Evolutionary conservation across 768 basidiomycete species (phyloP), one percentile per base, ranked within the genome.

Genomic region (Russula emetica): DNA sequence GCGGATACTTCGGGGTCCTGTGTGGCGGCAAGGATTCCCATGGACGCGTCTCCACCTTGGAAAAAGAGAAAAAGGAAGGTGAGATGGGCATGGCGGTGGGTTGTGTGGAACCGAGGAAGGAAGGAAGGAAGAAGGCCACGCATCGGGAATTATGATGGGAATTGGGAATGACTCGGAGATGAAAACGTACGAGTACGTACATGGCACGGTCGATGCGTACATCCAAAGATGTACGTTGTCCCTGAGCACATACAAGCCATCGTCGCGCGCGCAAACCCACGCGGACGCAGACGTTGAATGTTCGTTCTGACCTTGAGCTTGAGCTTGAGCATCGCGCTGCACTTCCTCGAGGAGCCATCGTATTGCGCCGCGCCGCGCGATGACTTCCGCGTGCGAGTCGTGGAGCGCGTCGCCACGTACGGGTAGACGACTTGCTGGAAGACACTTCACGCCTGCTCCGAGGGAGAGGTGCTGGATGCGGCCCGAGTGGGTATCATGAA

Each of bases 41-140:
- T 95, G 18, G 94, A 95, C 4, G 92, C 93, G 69, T 95, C 94
- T 11, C 94, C 94, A 71, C 93, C 93, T 95, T 72, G 7, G n/a
- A n/a, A 3, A 24, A 30, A 50, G 49, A 28, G 62, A 44, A 53
- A 61, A 64, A 40, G 18, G 22, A 13, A 50, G 60, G 11, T 7
- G n/a, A 34, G 11, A 45, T 20, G n/a, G n/a, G n/a, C n/a, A n/a
- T n/a, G 2, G 13, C 11, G 49, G 16, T 24, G 44, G 3, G 14
- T 1, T 40, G 5, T 40, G 16, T 11, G 50, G 50, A 30, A 5
- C 28, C 50, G 26, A 51, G 20, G 71, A 38, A 55, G 47, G 26
- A 63, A n/a, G 38, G 52, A 62, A 64, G 34, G 11, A n/a, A n/a
- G n/a, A n/a, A n/a, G n/a, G n/a, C n/a, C 34, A 36, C 34, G 8